These are phyloP conservation scores for Claviceps capensis DNA, from an alignment of 2,329 filamentous ascomycete species.

Conservation along the genomic window DNA sequence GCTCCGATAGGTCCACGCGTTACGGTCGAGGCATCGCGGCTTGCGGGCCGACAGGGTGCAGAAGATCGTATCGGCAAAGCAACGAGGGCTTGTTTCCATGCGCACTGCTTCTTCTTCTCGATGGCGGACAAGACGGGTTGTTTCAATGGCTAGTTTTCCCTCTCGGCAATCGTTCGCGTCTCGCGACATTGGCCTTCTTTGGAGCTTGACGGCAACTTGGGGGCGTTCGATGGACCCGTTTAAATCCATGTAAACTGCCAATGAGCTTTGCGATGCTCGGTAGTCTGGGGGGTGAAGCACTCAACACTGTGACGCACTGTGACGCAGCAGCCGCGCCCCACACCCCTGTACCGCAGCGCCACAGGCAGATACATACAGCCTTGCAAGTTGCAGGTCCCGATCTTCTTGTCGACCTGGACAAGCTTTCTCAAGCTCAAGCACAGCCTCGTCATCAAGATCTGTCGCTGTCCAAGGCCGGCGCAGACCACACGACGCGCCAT, in stretches of 20 bases:
- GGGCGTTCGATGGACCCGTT: slow-evolving; percentile 19
- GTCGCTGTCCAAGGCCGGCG: background rate
- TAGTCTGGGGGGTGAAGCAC: background rate
- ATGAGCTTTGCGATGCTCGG: background rate
- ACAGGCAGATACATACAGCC: background rate
- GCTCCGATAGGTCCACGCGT: background rate
- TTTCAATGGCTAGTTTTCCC: background rate
- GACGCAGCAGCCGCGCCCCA: background rate
- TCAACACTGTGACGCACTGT: background rate
- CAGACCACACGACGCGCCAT: slow-evolving; percentile 33
- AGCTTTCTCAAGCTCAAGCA: background rate
- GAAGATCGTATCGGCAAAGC: background rate
- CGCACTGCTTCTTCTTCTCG: background rate
- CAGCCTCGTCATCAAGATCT: background rate
- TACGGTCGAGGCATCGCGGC: slow-evolving; percentile 1
- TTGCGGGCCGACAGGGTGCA: background rate
- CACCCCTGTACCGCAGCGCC: background rate
- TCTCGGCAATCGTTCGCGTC: background rate
- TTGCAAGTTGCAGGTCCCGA: slow-evolving; percentile 1
- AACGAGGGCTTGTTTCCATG: background rate
- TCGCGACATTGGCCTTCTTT: too few relatives aligned
- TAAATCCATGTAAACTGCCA: slow-evolving; percentile 1
- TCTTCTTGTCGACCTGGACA: background rate
- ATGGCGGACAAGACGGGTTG: background rate
- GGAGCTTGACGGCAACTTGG: background rate